phyloP scores from a whole-genome alignment of 2,329 filamentous ascomycete genomes.

The Acrodontium crateriforme region DNA sequence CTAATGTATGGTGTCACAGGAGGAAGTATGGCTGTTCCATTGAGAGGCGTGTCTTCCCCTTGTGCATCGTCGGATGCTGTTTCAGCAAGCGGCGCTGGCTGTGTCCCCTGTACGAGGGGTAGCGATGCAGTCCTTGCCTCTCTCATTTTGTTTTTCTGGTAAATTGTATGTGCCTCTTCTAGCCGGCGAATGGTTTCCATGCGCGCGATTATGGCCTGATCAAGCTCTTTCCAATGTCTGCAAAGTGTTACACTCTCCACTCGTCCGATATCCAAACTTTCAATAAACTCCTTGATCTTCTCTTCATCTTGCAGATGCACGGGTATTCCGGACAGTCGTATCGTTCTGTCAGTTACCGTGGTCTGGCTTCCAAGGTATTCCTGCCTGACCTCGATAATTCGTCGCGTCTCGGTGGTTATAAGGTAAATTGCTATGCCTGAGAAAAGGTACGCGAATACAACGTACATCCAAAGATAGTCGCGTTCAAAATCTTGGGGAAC shows the following conservation, averaged over 20 bases:
- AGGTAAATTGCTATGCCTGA: constrained; percentile 69
- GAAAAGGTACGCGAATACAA: constrained; percentile 91
- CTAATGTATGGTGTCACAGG: constrained; percentile 33
- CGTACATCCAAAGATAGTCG: constrained; percentile 78
- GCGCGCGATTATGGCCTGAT: constrained; percentile 57
- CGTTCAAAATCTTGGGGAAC: constrained; percentile 22
- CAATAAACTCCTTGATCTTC: constrained; percentile 73
- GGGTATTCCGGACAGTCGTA: constrained; percentile 81
- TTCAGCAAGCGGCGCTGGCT: constrained; percentile 19
- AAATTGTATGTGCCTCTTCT: constrained; percentile 71
- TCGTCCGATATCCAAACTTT: constrained; percentile 75
- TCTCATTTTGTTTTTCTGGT: constrained; percentile 46
- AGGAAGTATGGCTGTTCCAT: constrained; percentile 26
- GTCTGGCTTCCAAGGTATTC: constrained; percentile 86
- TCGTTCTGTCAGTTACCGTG: constrained; percentile 90
- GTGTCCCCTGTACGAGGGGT: constrained; percentile 35
- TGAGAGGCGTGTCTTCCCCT: constrained; percentile 1
- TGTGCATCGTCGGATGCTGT: constrained; percentile 17
- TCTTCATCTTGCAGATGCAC: constrained; percentile 63
- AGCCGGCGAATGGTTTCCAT: constrained; percentile 53
- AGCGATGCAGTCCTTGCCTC: constrained; percentile 35
- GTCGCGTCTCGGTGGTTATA: constrained; percentile 68
- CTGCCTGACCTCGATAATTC: constrained; percentile 74
- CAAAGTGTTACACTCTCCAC: constrained; percentile 82
- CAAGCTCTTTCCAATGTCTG: constrained; percentile 71